Evolutionary conservation across 2,329 filamentous ascomycete genomes (phyloP), one percentile per base, ranked within the genome.

Genomic region (Stagonosporopsis vannaccii): DNA sequence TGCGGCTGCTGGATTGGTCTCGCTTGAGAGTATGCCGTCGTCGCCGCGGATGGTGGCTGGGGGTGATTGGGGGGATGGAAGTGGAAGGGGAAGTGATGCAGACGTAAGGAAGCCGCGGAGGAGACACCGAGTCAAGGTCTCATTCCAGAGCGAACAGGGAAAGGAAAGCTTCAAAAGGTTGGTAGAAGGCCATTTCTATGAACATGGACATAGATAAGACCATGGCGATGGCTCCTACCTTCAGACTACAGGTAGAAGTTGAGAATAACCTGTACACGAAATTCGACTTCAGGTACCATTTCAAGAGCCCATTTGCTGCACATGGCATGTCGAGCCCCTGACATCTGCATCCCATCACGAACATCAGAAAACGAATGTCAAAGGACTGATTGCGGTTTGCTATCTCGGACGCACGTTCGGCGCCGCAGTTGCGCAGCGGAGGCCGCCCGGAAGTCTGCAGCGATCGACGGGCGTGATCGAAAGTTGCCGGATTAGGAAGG

Each of bases 361-460:
- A 36, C 9, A 11, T 12, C 26, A 12, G 6, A 17, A 23, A 41
- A 4, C 12, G 6, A 13, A 15, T 26, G 23, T 23, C 15, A 13
- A 26, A 9, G 35, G n/a, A n/a, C 9, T 20, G 35, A 37, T 20
- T 20, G 19, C 15, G 2, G 2, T 11, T 7, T 28, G 39, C 6
- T 15, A 35, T 26, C 47, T 50, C 39, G 39, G 47, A 41, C 28
- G 44, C 33, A 7, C 3, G 3, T 33, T n/a, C 30, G 19, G 28
- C 28, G 26, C n/a, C 25, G 25, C 15, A 9, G 19, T 11, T 30
- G 37, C 47, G 37, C 15, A 42, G 48, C 40, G 41, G 40, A 51
- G 50, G 41, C 50, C 42, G 50, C 42, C 50, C 42, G 50, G 50
- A 46, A 46, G 50, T 45, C 36, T 6, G 25, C 50, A 1, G 42